A percentile compares a stretch with the other conserved stretches of the same genome.
phyloP scores from a whole-genome alignment of 2,329 filamentous ascomycete genomes.

The Colletotrichum liaoningense region DNA sequence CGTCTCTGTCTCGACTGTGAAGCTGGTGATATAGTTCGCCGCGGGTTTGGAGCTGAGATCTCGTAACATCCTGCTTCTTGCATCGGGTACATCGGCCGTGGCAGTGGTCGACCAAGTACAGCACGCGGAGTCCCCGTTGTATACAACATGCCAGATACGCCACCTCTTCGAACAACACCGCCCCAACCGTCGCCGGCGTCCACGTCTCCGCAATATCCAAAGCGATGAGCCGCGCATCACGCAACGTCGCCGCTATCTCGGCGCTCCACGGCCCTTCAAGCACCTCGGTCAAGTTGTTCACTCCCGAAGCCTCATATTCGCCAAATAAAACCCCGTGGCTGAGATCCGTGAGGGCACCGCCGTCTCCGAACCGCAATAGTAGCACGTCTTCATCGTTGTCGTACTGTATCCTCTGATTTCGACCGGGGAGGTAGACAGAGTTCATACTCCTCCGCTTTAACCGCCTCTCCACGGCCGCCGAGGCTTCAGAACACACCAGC shows the following conservation, averaged over 20 bases:
- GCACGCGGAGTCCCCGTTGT: slow-evolving; percentile 42
- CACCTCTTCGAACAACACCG: slow-evolving; percentile 41
- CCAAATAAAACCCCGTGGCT: slow-evolving; percentile 21
- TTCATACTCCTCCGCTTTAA: slow-evolving; percentile 32
- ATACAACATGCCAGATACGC: slow-evolving; percentile 44
- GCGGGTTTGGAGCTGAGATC: slow-evolving; percentile 34
- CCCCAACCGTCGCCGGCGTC: slow-evolving; percentile 31
- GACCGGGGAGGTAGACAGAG: slow-evolving; percentile 41
- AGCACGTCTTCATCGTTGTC: slow-evolving; percentile 42
- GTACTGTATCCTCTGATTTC: slow-evolving; percentile 39
- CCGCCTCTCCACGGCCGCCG: background rate
- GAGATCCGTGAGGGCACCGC: slow-evolving; percentile 18
- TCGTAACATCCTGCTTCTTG: slow-evolving; percentile 19
- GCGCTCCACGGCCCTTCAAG: slow-evolving; percentile 45
- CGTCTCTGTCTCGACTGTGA: slow-evolving; percentile 32
- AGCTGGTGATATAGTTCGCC: slow-evolving; percentile 40
- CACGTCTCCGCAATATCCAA: slow-evolving; percentile 44
- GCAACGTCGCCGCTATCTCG: slow-evolving; percentile 42
- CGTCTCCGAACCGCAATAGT: slow-evolving; percentile 42
- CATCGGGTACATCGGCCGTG: slow-evolving; percentile 41
- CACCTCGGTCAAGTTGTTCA: slow-evolving; percentile 33
- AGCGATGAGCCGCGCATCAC: slow-evolving; percentile 40
- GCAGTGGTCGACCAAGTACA: slow-evolving; percentile 46
- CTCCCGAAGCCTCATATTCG: slow-evolving; percentile 22
- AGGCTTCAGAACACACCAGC: slow-evolving; percentile 32